Percentiles rank a stretch among this genome's conserved stretches.
These are phyloP conservation scores for Fusarium caatingaense DNA, from an alignment of 2,329 filamentous ascomycete species.

Conservation along the genomic window DNA sequence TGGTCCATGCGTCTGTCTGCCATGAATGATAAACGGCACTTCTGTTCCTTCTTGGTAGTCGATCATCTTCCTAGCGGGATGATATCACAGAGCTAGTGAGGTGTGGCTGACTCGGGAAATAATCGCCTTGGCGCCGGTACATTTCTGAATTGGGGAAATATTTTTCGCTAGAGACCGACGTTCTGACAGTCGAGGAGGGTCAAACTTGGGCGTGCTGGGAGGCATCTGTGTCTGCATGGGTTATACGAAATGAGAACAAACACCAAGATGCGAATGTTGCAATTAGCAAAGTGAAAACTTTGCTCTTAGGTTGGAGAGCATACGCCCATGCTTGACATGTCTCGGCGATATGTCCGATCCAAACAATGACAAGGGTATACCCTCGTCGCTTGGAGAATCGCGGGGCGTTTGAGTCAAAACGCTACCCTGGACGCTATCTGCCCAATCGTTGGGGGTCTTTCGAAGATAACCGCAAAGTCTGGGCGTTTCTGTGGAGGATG, in stretches of 20 bases:
- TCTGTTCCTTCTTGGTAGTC: slow-evolving; percentile 15
- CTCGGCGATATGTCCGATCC: background rate
- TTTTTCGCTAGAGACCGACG: background rate
- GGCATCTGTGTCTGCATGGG: background rate
- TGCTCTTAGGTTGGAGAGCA: background rate
- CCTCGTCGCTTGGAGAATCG: background rate
- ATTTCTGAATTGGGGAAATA: slow-evolving; percentile 4
- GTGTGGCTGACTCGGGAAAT: slow-evolving; percentile 28
- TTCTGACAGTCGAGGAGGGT: background rate
- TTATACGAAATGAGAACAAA: background rate
- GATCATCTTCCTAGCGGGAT: slow-evolving; percentile 18
- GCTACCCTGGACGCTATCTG: background rate
- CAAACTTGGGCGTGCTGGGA: background rate
- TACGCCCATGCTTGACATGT: background rate
- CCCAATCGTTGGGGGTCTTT: background rate
- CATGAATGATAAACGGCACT: slow-evolving; percentile 31
- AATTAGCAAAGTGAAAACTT: background rate
- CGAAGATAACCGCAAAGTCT: background rate
- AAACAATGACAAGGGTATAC: background rate
- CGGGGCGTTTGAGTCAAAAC: background rate
- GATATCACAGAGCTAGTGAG: slow-evolving; percentile 18
- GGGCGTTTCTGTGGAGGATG: background rate
- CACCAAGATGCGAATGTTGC: too few species aligned
- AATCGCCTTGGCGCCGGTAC: slow-evolving; percentile 18
- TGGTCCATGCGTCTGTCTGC: slow-evolving; percentile 23